These are phyloP conservation scores for Fusarium sp. DNA, from an alignment of 2,329 filamentous ascomycete species.

Conservation along the genomic window DNA sequence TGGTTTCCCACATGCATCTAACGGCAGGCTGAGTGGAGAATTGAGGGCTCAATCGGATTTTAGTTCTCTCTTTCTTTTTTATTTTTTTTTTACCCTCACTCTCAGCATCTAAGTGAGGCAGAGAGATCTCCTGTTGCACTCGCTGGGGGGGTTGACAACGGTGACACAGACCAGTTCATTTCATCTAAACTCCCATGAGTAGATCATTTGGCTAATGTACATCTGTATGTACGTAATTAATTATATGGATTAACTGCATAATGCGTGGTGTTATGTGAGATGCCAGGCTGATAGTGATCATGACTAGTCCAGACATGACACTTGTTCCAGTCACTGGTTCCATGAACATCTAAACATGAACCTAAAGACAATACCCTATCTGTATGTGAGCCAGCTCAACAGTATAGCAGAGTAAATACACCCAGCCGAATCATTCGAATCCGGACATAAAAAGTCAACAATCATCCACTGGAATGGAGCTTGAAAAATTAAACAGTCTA, in stretches of 20 bases:
- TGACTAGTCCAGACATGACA: not conserved
- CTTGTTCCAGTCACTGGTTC: too few relatives aligned
- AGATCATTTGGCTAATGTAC: not conserved
- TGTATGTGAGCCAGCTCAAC: too few relatives aligned
- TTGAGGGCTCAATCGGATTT: not conserved
- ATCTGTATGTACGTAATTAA: too few relatives aligned
- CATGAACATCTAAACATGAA: too few relatives aligned
- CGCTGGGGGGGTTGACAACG: not conserved
- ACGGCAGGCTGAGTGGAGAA: not conserved
- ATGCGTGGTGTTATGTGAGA: not conserved
- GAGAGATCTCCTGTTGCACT: not conserved
- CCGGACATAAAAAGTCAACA: not conserved
- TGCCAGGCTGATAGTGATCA: not conserved
- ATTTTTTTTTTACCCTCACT: not conserved
- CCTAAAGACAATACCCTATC: too few relatives aligned
- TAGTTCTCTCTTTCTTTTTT: too few relatives aligned
- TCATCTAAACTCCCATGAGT: not conserved
- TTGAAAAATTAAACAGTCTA: not conserved
- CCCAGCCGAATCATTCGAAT: too few relatives aligned
- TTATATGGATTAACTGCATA: too few relatives aligned
- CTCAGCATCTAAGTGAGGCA: not conserved
- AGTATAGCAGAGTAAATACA: too few relatives aligned
- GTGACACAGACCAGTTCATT: constrained; percentile 20
- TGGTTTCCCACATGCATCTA: constrained; percentile 25
- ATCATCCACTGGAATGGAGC: not conserved